Percentiles rank a stretch among this genome's conserved stretches.
phyloP scores from a whole-genome alignment of 2,329 filamentous ascomycete genomes.

The Apiospora malaysiana region DNA sequence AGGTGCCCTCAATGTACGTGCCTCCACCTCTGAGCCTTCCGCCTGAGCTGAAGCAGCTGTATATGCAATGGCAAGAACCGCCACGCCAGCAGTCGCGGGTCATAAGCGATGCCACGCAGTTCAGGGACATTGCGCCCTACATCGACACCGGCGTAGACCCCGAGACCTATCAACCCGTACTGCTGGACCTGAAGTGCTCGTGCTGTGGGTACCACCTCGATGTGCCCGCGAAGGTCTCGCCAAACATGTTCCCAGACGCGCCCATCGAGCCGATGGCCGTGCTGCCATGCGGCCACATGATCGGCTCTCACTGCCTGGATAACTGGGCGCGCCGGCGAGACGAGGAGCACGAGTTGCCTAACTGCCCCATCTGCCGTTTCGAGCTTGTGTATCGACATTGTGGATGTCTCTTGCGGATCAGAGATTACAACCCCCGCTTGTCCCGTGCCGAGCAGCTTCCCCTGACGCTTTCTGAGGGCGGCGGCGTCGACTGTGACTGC shows the following conservation, averaged over 20 bases:
- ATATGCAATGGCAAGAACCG: not conserved
- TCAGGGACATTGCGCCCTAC: constrained; percentile 16
- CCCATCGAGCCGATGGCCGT: constrained; percentile 13
- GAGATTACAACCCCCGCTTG: not conserved
- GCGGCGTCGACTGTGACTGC: not conserved
- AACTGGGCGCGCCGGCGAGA: not conserved
- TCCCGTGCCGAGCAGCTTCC: constrained; percentile 5
- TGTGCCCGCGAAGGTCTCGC: constrained; percentile 5
- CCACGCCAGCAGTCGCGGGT: not conserved
- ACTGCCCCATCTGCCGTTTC: constrained; percentile 18
- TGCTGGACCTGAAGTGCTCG: not conserved
- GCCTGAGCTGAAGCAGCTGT: not conserved
- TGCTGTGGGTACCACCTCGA: constrained; percentile 1
- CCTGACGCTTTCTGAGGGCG: constrained; percentile 17
- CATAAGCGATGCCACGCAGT: constrained; percentile 9
- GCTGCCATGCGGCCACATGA: constrained; percentile 20
- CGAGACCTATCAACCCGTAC: not conserved
- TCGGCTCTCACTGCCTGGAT: constrained; percentile 19
- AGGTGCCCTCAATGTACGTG: not conserved
- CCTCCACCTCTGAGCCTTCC: not conserved
- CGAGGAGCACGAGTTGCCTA: not conserved
- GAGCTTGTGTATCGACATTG: not conserved
- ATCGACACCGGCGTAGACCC: constrained; percentile 16
- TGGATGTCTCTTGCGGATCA: not conserved
- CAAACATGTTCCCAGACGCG: not conserved